phyloP scores from a whole-genome alignment of 139 green algal genomes.

The Tetraselmis striata region DNA sequence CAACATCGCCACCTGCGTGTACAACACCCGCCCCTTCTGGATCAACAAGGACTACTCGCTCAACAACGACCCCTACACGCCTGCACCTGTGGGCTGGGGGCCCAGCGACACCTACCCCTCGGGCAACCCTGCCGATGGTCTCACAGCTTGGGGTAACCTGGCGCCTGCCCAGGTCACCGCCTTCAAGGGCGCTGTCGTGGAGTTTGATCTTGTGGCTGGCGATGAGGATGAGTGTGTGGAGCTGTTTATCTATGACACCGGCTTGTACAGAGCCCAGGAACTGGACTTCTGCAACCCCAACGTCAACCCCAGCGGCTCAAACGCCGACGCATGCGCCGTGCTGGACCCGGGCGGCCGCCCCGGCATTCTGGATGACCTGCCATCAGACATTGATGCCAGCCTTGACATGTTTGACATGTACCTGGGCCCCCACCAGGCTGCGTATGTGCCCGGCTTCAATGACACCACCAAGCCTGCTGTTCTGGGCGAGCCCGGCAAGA shows the following conservation, averaged over 20 bases:
- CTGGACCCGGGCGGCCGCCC: not conserved
- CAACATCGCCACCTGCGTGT: not conserved
- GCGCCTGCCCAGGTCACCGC: not conserved
- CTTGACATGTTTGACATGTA: not conserved
- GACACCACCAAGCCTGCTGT: not conserved
- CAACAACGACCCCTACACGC: not conserved
- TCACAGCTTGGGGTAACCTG: not conserved
- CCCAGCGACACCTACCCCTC: not conserved
- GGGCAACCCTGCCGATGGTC: not conserved
- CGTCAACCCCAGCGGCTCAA: not conserved
- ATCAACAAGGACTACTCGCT: conserved; percentile 2
- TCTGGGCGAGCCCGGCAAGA: conserved; percentile 4
- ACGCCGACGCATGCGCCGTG: not conserved
- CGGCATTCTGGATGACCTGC: not conserved
- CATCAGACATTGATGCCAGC: too few species aligned
- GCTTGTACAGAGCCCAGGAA: conserved; percentile 4
- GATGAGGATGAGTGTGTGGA: conserved; percentile 20
- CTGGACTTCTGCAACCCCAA: not conserved
- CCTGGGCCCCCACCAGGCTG: not conserved
- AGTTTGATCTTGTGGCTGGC: conserved; percentile 19
- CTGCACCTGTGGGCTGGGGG: not conserved
- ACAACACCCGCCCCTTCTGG: conserved; percentile 11
- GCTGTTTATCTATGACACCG: conserved; percentile 16
- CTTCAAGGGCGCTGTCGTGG: conserved; percentile 2
- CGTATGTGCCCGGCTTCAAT: not conserved